Percentiles rank a stretch among this genome's conserved stretches.
Conservation (phyloP, 495 filamentous ascomycete genomes). For the Patellaria atrata region DNA sequence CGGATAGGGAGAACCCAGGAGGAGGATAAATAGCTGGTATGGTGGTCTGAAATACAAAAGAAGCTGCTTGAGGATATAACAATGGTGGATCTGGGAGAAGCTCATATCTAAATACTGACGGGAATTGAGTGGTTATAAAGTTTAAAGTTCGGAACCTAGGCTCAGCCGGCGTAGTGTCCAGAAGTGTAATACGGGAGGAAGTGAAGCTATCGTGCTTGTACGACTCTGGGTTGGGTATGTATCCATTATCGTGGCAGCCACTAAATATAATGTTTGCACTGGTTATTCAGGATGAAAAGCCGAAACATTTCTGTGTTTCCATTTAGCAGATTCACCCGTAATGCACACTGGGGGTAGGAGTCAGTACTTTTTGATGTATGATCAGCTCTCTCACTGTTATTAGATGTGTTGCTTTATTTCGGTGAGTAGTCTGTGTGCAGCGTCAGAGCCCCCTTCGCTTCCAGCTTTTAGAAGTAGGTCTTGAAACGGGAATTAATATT, state of each 20-base stretch:
- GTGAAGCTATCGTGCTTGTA: conserved; percentile 21
- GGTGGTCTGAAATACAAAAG: too few species aligned
- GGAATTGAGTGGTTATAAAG: conserved; percentile 18
- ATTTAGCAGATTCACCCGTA: conserved; percentile 3
- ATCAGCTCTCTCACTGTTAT: conserved; percentile 24
- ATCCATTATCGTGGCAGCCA: conserved; percentile 28
- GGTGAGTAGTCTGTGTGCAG: conserved; percentile 22
- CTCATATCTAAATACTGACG: conserved; percentile 15
- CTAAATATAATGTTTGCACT: conserved; percentile 31
- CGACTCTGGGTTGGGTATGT: conserved; percentile 25
- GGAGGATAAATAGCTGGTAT: too few species aligned
- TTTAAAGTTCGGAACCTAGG: conserved; percentile 22
- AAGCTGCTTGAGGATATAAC: not conserved
- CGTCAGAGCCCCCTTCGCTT: conserved; percentile 26
- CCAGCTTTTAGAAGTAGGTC: conserved; percentile 21
- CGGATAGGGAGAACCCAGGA: not conserved
- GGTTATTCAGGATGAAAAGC: conserved; percentile 25
- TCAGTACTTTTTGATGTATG: conserved; percentile 27
- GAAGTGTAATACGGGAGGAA: conserved; percentile 21
- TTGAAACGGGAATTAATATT: conserved; percentile 18
- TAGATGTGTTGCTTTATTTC: conserved; percentile 23
- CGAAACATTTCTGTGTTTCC: conserved; percentile 22
- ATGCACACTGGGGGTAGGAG: not conserved
- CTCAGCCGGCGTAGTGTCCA: conserved; percentile 21
- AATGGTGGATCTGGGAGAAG: conserved; percentile 3